Conservation (phyloP, 75 land plant genomes). For the Gnetum montanum region DNA sequence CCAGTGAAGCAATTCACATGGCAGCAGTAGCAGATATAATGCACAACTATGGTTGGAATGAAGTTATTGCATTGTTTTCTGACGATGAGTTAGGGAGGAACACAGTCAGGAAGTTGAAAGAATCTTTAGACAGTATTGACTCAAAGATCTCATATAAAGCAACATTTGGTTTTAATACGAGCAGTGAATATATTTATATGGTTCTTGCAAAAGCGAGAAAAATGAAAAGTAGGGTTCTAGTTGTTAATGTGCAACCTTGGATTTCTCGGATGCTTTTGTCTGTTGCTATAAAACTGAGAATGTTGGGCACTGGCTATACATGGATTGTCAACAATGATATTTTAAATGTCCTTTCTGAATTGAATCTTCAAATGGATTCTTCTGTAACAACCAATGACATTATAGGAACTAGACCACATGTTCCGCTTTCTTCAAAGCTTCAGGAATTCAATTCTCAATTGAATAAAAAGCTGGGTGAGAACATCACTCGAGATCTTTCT, state of each 20-base stretch:
- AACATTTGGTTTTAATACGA: constrained; percentile 4
- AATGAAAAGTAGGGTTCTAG: constrained; percentile 38
- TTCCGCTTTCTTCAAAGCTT: too few species aligned
- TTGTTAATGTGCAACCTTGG: constrained; percentile 28
- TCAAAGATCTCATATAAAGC: constrained; percentile 27
- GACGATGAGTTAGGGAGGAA: constrained; percentile 39
- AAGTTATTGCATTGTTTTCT: constrained; percentile 27
- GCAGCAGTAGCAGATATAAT: constrained; percentile 12
- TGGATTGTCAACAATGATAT: constrained; percentile 51
- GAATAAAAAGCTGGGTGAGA: too few species aligned
- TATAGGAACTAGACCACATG: too few species aligned
- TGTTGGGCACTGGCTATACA: constrained; percentile 38
- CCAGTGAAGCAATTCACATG: constrained; percentile 19
- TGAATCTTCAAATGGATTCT: too few species aligned
- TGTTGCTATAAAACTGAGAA: constrained; percentile 21
- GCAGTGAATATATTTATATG: constrained; percentile 3
- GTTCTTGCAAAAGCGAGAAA: constrained; percentile 14
- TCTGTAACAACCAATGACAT: too few species aligned
- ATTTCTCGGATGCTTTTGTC: constrained; percentile 17
- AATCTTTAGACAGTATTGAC: constrained; percentile 15
- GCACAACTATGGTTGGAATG: constrained; percentile 28
- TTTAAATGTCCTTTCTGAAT: too few species aligned
- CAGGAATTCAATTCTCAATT: too few species aligned
- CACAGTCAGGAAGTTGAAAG: constrained; percentile 21
- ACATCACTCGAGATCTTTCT: too few species aligned